phyloP scores from a whole-genome alignment of 1,139 yeast species.

The Pichia sp. region DNA sequence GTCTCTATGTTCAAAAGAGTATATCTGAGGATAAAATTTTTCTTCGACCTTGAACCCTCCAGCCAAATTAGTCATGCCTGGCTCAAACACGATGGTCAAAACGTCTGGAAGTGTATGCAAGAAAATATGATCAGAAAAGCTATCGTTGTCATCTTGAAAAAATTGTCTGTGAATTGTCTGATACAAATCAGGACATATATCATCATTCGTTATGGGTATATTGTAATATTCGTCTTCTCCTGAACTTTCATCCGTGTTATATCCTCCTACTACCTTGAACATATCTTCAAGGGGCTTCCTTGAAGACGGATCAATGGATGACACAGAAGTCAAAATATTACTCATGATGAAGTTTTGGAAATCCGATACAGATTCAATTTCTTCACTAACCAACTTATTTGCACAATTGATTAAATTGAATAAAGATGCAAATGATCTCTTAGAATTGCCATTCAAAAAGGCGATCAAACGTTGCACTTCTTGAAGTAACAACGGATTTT shows the following conservation, averaged over 20 bases:
- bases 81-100: conserved; percentile 35
- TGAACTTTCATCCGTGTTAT: conserved; percentile 19
- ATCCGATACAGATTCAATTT: conserved; percentile 29
- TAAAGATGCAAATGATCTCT: conserved; percentile 39
- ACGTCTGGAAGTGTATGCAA: conserved; percentile 36
- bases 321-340: conserved; percentile 19
- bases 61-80: conserved; percentile 33
- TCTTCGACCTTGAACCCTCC: conserved; percentile 36
- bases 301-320: conserved; percentile 13
- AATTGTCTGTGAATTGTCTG: conserved; percentile 32
- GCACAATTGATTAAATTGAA: conserved; percentile 33
- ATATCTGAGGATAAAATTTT: conserved; percentile 44
- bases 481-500: conserved; percentile 18
- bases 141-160: conserved; percentile 30
- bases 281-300: conserved; percentile 17
- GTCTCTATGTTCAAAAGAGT: conserved; percentile 28
- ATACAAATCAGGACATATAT: conserved; percentile 29
- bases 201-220: conserved; percentile 33
- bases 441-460: conserved; percentile 38
- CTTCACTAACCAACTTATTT: conserved; percentile 29
- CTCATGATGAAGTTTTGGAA: conserved; percentile 22
- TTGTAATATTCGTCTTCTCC: conserved; percentile 16
- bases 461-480: conserved; percentile 44
- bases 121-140: conserved; percentile 25
- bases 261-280: conserved; percentile 21